Evolutionary conservation across 345 rosid genomes (phyloP).

Genomic region (Populus tremula): DNA sequence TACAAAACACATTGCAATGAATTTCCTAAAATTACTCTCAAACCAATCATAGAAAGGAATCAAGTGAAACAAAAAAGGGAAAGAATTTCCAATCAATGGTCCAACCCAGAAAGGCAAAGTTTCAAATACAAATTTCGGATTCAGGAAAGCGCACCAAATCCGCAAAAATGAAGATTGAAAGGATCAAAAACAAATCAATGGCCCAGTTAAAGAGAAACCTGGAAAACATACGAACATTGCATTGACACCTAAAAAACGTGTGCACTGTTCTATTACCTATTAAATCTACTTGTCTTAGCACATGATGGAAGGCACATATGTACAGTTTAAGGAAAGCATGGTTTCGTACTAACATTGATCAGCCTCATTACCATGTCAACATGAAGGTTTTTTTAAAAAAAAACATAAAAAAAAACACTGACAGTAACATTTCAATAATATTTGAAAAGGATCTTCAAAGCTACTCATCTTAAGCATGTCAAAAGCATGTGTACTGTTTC

Average conservation of each 20-base stretch:
- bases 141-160: not conserved
- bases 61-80: not conserved
- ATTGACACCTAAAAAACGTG: not conserved
- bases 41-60: not conserved
- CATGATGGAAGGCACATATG: slow-evolving; percentile 10
- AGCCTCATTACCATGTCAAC: not conserved
- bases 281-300: not conserved
- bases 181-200: not conserved
- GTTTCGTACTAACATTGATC: not conserved
- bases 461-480: not conserved
- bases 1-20: not conserved
- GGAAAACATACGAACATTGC: not conserved
- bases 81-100: not conserved
- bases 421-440: not conserved
- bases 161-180: not conserved
- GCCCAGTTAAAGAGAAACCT: not conserved
- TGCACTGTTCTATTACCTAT: slow-evolving; percentile 3
- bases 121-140: slow-evolving; percentile 14
- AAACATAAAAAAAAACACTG: not conserved
- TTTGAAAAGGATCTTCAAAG: slow-evolving; percentile 12
- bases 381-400: no score
- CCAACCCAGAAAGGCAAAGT: not conserved
- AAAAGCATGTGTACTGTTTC: slow-evolving; percentile 13
- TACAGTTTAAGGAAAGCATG: not conserved
- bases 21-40: not conserved